These are phyloP conservation scores for Aplosporella prunicola DNA, from an alignment of 2,329 filamentous ascomycete genomes.

Conservation along the genomic window DNA sequence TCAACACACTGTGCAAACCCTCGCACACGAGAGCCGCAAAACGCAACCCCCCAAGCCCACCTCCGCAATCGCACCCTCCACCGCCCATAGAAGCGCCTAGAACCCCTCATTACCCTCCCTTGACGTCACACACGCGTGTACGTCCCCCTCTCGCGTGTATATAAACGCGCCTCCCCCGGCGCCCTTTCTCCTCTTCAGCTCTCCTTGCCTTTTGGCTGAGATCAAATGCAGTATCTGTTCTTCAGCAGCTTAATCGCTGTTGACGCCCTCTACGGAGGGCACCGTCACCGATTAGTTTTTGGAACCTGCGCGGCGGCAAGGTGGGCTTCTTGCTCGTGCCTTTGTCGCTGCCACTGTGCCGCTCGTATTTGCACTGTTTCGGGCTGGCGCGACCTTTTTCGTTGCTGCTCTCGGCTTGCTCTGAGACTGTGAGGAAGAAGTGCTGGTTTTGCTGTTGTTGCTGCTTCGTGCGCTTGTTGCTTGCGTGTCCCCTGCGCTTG, in stretches of 20 bases:
- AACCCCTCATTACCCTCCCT: too few relatives aligned
- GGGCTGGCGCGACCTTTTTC: background rate
- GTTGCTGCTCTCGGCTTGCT: background rate
- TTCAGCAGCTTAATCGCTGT: background rate
- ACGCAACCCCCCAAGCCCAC: too few relatives aligned
- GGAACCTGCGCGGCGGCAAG: too few relatives aligned
- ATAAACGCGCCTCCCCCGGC: background rate
- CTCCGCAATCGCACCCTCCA: background rate
- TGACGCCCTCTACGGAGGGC: background rate
- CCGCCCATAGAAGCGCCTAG: background rate
- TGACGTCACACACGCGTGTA: too few relatives aligned
- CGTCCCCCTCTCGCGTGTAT: background rate
- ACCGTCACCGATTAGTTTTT: background rate
- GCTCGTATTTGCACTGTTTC: conserved; percentile 1
- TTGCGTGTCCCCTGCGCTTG: background rate
- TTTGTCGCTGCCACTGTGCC: background rate
- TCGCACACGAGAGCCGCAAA: too few relatives aligned
- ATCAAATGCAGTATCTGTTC: background rate
- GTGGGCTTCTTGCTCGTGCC: background rate
- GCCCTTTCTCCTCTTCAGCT: background rate
- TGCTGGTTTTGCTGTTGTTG: too few relatives aligned
- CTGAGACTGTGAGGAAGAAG: conserved; percentile 1
- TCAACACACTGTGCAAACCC: too few relatives aligned
- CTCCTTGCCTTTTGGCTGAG: conserved; percentile 2
- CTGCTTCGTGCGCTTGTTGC: too few relatives aligned